Conservation (phyloP, 352 stramenopile genomes). For the Globisporangium parvum region DNA sequence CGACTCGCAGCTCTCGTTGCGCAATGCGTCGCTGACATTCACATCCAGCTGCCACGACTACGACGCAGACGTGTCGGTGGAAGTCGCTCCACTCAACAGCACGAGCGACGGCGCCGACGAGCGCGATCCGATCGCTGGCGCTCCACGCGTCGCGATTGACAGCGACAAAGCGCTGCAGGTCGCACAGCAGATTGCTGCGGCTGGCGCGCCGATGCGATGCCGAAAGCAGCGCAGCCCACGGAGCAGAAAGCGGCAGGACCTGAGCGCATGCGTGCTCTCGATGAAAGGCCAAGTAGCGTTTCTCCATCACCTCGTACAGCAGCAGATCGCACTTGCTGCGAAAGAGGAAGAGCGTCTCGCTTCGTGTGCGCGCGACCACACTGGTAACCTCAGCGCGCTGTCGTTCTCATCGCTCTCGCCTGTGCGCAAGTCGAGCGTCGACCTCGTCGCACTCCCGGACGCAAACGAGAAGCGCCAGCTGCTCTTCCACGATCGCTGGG, state of each 20-base stretch:
- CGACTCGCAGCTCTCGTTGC: not conserved
- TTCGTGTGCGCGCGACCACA: not conserved
- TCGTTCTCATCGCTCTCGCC: constrained; percentile 16
- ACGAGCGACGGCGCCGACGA: not conserved
- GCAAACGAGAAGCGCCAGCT: constrained; percentile 2
- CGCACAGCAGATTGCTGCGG: not conserved
- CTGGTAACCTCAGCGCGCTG: constrained; percentile 3
- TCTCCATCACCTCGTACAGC: constrained; percentile 11
- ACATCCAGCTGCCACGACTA: not conserved
- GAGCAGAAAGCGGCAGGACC: constrained; percentile 4
- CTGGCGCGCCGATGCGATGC: not conserved
- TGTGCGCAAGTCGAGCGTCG: constrained; percentile 5
- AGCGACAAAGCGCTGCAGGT: constrained; percentile 1
- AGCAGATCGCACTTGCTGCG: not conserved
- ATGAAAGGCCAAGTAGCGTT: constrained; percentile 17
- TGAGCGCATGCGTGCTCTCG: constrained; percentile 13
- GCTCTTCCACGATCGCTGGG: constrained; percentile 8
- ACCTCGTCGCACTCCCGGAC: constrained; percentile 5
- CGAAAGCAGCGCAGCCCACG: constrained; percentile 6
- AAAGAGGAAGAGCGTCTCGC: constrained; percentile 2
- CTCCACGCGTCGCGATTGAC: too few relatives aligned
- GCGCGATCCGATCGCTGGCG: not conserved
- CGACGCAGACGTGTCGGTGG: constrained; percentile 1
- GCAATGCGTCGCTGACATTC: not conserved
- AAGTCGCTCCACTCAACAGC: not conserved